These are phyloP conservation scores for Dioscorea zingiberensis DNA, from an alignment of 106 monocot genomes.

Conservation along the genomic window DNA sequence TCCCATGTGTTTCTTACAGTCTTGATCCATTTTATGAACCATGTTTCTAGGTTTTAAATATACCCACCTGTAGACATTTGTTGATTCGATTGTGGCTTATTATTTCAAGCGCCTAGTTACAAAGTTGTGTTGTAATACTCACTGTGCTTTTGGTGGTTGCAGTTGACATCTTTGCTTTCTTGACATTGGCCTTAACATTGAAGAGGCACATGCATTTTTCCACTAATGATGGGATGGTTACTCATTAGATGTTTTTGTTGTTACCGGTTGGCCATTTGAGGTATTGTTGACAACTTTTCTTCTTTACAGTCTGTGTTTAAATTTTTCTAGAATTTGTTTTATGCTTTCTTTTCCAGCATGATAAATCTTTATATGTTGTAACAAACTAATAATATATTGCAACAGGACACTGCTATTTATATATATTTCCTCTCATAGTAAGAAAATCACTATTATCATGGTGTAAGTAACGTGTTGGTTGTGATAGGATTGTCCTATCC, in stretches of 20 bases:
- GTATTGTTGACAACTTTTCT: constrained; percentile 6
- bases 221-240: constrained; percentile 90
- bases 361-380: neutral
- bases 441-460: too few relatives aligned
- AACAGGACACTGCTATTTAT: neutral
- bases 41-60: too few relatives aligned
- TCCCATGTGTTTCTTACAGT: too few relatives aligned
- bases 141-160: constrained; percentile 9
- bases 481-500: neutral
- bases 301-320: neutral
- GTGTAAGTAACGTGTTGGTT: neutral
- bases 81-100: too few relatives aligned
- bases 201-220: constrained; percentile 98
- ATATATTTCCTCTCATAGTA: too few relatives aligned
- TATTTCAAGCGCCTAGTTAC: too few relatives aligned
- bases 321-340: neutral
- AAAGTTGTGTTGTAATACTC: too few relatives aligned
- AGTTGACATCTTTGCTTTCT: constrained; percentile 89
- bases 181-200: constrained; percentile 81
- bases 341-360: neutral
- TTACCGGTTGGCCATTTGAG: constrained; percentile 79
- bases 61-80: too few relatives aligned
- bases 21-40: too few relatives aligned
- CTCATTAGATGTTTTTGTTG: constrained; percentile 89
- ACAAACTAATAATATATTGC: neutral